Conservation (phyloP, 441 rosid genomes). For the Gossypium schwendimanii region DNA sequence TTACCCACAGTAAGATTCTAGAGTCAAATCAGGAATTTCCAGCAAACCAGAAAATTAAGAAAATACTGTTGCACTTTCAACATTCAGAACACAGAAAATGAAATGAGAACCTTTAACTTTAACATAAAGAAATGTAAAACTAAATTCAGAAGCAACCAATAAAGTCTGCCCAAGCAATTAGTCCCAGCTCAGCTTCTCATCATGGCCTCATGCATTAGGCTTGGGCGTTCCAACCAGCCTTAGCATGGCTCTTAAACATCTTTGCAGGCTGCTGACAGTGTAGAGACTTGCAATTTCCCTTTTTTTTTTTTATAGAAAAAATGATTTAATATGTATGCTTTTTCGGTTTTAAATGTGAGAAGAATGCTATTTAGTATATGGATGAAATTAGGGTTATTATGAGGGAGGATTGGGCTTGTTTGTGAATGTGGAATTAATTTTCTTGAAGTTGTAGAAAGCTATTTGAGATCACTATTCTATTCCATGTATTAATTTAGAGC, state of each 20-base stretch:
- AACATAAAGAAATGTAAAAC: background rate
- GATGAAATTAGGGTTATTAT: background rate
- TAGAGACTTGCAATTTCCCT: background rate
- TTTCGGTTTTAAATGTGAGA: background rate
- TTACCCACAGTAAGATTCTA: background rate
- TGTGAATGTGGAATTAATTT: constrained; percentile 6
- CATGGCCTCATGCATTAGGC: background rate
- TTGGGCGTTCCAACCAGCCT: background rate
- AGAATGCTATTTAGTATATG: background rate
- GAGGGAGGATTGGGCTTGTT: constrained; percentile 7
- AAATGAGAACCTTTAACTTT: background rate
- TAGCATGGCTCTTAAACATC: background rate
- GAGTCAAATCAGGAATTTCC: background rate
- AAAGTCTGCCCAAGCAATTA: background rate
- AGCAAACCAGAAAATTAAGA: background rate
- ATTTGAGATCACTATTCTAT: background rate
- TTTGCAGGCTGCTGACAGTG: background rate
- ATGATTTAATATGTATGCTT: too few species aligned
- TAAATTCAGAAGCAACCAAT: background rate
- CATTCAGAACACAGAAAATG: background rate
- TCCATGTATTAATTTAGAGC: background rate
- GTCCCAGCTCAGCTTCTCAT: background rate
- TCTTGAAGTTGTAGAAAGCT: constrained; percentile 6
- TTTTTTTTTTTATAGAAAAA: background rate
- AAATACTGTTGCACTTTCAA: background rate